These are phyloP conservation scores for Pyricularia sp. DNA, from an alignment of 2,329 filamentous ascomycete genomes.

Conservation along the genomic window DNA sequence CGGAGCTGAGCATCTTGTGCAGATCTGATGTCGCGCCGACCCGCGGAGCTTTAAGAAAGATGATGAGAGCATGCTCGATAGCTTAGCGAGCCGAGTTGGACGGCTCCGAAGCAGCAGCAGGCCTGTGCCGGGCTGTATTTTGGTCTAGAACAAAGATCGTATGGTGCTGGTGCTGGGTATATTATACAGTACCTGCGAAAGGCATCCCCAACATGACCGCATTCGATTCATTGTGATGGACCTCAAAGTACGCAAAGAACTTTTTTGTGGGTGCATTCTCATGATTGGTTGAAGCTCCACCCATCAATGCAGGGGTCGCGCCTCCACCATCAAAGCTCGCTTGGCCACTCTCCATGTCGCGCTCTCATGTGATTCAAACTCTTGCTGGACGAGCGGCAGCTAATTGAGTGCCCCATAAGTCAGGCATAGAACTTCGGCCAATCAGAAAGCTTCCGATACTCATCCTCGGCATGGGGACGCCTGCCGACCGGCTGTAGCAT, in stretches of 20 bases:
- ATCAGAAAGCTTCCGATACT: conserved; percentile 31
- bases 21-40: background rate
- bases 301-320: background rate
- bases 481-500: background rate
- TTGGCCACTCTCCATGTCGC: background rate
- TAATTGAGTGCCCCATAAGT: background rate
- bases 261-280: background rate
- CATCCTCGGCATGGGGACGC: conserved; percentile 36
- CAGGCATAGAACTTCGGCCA: conserved; percentile 18
- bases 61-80: background rate
- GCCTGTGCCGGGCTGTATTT: background rate
- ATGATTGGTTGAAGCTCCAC: background rate
- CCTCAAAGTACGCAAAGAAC: background rate
- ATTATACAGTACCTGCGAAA: background rate
- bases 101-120: background rate
- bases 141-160: background rate
- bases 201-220: background rate
- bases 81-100: background rate
- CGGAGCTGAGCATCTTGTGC: background rate
- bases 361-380: conserved; percentile 1
- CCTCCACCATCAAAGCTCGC: background rate
- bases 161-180: background rate
- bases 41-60: background rate
- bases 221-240: background rate
- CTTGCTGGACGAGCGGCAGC: background rate